Evolutionary conservation across 78 protist species (phyloP).

Genomic region (Tieghemostelium lacteum): DNA sequence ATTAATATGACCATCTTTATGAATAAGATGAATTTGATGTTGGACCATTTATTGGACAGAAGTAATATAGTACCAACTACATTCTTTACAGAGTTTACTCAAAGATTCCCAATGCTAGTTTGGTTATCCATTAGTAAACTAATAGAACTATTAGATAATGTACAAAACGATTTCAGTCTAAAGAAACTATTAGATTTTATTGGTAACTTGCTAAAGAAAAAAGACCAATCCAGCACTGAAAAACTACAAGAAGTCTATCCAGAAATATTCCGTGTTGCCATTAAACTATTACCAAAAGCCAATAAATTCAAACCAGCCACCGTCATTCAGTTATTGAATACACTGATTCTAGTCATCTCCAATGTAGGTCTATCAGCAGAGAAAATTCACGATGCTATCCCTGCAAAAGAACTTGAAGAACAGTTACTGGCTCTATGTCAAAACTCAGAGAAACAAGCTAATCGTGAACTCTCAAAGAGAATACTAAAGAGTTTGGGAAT

Average conservation of each 20-base stretch:
- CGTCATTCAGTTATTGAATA: not conserved
- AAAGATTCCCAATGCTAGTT: slow-evolving; percentile 36
- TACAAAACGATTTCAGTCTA: slow-evolving; percentile 2
- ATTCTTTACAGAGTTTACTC: slow-evolving; percentile 47
- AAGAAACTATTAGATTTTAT: slow-evolving; percentile 45
- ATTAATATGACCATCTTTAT: slow-evolving; percentile 3
- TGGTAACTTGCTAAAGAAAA: not conserved
- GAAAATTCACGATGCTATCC: not conserved
- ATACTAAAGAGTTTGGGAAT: slow-evolving; percentile 2
- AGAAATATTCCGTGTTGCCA: not conserved
- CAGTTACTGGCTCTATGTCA: not conserved
- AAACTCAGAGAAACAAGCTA: slow-evolving; percentile 17
- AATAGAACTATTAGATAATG: not conserved
- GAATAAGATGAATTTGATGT: slow-evolving; percentile 1
- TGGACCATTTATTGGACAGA: slow-evolving; percentile 16
- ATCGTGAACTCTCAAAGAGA: slow-evolving; percentile 24
- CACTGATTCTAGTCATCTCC: not conserved
- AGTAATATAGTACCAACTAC: slow-evolving; percentile 17
- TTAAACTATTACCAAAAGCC: not conserved
- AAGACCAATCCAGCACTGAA: not conserved
- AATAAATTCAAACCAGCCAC: slow-evolving; percentile 6
- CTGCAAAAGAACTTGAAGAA: not conserved
- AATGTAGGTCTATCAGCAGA: not conserved
- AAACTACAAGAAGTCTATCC: not conserved
- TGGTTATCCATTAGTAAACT: slow-evolving; percentile 21